Evolutionary conservation across 2,329 filamentous ascomycete genomes (phyloP), one percentile per base, ranked within the genome.

Genomic region (Colletotrichum incanum): DNA sequence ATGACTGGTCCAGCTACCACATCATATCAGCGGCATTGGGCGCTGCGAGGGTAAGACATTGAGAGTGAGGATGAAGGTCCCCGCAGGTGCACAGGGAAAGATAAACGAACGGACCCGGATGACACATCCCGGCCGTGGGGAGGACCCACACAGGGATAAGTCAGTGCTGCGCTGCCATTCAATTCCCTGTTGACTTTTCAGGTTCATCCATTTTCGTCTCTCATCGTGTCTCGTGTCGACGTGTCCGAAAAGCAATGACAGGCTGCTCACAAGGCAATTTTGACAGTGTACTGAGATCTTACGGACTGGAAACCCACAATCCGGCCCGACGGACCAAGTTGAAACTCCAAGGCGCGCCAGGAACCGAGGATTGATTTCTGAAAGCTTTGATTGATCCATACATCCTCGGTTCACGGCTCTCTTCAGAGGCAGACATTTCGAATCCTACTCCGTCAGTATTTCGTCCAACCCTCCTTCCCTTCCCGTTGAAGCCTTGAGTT

Each of bases 101-200:
- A 59, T 23, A 23, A 39, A 49, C 20, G 45, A 26, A n/a, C 61
- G 62, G 54, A n/a, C n/a, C 66, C 23, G 61, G 62, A 26, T 60
- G 66, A 58, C 23, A 28, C 28, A 56, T 69, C 52, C 67, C 41
- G 31, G 60, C 20, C 52, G 54, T 37, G 52, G 45, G 67, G 52
- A 58, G 23, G 49, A 31, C 60, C 66, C 59, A 49, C 59, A 23
- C 11, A 26, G 9, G 23, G n/a, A 43, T 23, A 58, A 31, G 18
- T n/a, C 34, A 39, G n/a, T 23, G 54, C 6, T 9, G 34, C 16
- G 18, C 7, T 18, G 11, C 49, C 49, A 31, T 54, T 52, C 26
- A 11, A 34, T 28, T 9, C 26, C 28, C 26, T 3, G 16, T 31
- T 31, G 26, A 1, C 49, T 18, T 52, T 18, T n/a, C 16, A 20